Evolutionary conservation across 2,329 filamentous ascomycete species (phyloP), one percentile per base, ranked within the genome.

Genomic region (Macrophomina pseudophaseolina): DNA sequence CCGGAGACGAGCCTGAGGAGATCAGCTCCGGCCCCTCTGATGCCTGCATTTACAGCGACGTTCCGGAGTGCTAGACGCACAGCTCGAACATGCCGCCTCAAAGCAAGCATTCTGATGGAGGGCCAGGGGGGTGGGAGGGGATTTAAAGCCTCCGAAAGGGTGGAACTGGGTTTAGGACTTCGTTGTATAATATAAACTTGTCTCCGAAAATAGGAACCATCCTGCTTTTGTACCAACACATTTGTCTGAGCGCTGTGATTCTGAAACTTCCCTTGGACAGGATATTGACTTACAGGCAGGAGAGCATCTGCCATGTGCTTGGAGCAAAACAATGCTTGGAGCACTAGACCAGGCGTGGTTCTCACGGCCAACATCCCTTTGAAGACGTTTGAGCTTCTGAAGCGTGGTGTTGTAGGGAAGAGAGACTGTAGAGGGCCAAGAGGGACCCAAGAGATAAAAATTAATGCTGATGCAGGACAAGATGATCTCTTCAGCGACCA

Each of bases 1-100:
- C 66, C 28, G 74, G 73, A 46, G 70, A 73, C 30, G 77, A 79
- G 74, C 77, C 77, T 8, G 66, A 71, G 66, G 68, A 76, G 71
- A 70, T 72, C 65, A 66, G 68, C 32, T 70, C 69, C 40, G 77
- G 77, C 44, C 74, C 75, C 38, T 74, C 72, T 59, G 70, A 74
- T 16, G 68, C 68, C 68, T 79, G 77, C 68, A 73, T 74, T 68
- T 78, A 77, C 72, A 11, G 48, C 38, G 58, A 64, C 32, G 51
- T 66, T n/a, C 65, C 65, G 30, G 18, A 33, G n/a, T 66, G 65
- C 65, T 66, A 66, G 58, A 56, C 28, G 35, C 44, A 7, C 44
- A 49, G 30, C 28, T 28, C 16, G 7, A 30, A 12, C 12, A 7
- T 5, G 7, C 8, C 28, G 14, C 28, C 4, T 35, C 56, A 48